These are phyloP conservation scores for Pestalotiopsis sp. DNA, from an alignment of 2,329 filamentous ascomycete genomes.

Conservation along the genomic window DNA sequence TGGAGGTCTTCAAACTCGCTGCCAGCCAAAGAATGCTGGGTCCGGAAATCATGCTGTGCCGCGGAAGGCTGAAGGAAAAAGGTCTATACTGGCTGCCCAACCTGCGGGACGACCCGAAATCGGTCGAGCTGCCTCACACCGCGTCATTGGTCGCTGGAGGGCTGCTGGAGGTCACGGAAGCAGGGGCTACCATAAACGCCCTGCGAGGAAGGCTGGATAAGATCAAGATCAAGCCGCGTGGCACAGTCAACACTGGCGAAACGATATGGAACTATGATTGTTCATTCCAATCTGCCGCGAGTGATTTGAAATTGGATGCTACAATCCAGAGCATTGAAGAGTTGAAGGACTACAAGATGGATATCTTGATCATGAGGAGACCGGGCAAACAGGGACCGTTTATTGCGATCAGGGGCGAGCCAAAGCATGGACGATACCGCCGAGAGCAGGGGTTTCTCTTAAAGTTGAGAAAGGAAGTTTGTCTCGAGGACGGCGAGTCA, in stretches of 20 bases:
- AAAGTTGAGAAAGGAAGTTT: neutral
- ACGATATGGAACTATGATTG: neutral
- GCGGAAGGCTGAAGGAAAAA: neutral
- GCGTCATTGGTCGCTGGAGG: neutral
- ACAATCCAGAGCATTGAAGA: neutral
- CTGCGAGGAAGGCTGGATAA: neutral
- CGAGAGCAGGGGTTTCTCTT: neutral
- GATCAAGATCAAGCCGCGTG: neutral
- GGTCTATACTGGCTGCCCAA: neutral
- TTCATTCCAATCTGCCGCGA: neutral
- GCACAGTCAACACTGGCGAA: neutral
- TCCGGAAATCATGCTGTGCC: slow-evolving; percentile 1
- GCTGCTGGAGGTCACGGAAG: neutral
- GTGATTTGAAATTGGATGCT: neutral
- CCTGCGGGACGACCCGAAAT: neutral
- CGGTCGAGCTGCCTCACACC: neutral
- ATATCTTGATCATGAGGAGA: neutral
- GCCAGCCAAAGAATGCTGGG: neutral
- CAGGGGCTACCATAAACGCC: neutral
- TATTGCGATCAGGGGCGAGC: neutral
- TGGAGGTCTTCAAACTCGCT: neutral
- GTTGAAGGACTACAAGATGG: neutral
- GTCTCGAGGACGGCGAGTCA: neutral
- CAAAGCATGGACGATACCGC: neutral
- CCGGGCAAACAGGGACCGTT: neutral